A percentile compares a stretch with the other conserved stretches of the same genome.
These are phyloP conservation scores for Hymenoscyphus linearis DNA, from an alignment of 2,329 filamentous ascomycete genomes.

Conservation along the genomic window DNA sequence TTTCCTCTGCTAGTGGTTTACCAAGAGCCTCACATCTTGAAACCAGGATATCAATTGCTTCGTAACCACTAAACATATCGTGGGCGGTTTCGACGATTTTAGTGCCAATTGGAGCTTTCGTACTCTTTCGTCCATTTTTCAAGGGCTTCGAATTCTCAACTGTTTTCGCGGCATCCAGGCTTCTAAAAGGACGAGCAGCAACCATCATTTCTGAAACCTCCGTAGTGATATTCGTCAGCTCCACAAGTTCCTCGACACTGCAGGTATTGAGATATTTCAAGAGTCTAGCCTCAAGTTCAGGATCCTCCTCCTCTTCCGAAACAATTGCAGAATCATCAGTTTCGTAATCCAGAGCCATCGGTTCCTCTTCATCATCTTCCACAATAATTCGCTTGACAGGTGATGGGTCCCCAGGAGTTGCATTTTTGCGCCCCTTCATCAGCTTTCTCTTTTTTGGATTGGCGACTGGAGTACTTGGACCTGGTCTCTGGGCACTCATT, in stretches of 20 bases:
- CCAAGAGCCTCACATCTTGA: conserved; percentile 69
- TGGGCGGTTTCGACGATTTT: conserved; percentile 61
- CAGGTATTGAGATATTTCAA: conserved; percentile 81
- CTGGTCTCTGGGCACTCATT: conserved; percentile 21
- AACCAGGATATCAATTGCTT: conserved; percentile 79
- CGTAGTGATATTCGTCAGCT: conserved; percentile 71
- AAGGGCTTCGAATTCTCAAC: conserved; percentile 49
- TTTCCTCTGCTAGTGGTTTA: conserved; percentile 57
- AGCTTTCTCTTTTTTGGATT: conserved; percentile 31
- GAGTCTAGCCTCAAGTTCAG: conserved; percentile 49
- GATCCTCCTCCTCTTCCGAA: conserved; percentile 34
- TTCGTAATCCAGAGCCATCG: conserved; percentile 22
- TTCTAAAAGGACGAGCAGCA: conserved; percentile 67
- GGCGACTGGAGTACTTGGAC: conserved; percentile 17
- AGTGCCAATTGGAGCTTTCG: conserved; percentile 52
- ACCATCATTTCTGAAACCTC: conserved; percentile 65
- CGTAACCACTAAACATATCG: conserved; percentile 73
- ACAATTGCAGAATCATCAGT: conserved; percentile 28
- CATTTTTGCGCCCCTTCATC: conserved; percentile 30
- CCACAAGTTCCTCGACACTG: conserved; percentile 67
- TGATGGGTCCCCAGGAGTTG: conserved; percentile 23
- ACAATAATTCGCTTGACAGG: conserved; percentile 20
- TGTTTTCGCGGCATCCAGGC: conserved; percentile 58
- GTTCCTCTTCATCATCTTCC: conserved; percentile 13
- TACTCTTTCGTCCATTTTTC: conserved; percentile 45